Conservation (phyloP, 2,329 filamentous ascomycete genomes). For the Trichoderma sp. region DNA sequence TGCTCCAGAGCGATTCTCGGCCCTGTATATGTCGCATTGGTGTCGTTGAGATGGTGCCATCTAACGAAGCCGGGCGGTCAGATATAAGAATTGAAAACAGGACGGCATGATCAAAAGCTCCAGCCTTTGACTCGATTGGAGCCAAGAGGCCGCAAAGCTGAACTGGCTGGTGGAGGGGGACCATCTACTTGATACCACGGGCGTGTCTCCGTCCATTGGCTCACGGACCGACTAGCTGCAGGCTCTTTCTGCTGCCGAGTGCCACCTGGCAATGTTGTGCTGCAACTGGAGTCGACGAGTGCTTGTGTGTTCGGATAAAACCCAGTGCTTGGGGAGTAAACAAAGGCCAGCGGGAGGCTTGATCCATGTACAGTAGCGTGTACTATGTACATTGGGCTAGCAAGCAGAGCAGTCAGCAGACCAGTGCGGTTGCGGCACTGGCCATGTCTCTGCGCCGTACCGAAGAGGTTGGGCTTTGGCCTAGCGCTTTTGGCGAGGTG, state of each 20-base stretch:
- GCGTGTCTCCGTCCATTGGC: constrained; percentile 4
- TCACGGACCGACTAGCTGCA: constrained; percentile 11
- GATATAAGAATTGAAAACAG: not conserved
- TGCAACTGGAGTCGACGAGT: constrained; percentile 6
- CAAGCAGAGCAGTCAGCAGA: constrained; percentile 8
- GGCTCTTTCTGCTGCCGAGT: constrained; percentile 16
- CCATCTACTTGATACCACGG: not conserved
- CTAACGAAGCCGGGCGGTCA: not conserved
- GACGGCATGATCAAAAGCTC: not conserved
- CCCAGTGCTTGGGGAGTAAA: no score
- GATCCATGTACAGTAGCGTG: constrained; percentile 13
- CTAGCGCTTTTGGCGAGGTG: not conserved
- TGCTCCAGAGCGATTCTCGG: not conserved
- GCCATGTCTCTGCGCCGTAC: constrained; percentile 2
- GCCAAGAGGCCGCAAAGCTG: not conserved
- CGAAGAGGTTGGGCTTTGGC: not conserved
- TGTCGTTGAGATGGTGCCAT: not conserved
- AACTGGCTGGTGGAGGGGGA: constrained; percentile 2
- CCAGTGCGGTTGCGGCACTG: constrained; percentile 12
- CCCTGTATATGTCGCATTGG: not conserved
- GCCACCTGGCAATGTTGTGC: constrained; percentile 21
- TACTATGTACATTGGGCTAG: not conserved
- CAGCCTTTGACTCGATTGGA: not conserved
- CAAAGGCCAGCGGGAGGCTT: not conserved
- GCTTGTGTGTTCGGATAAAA: no score